Conservation (phyloP, 148 eudicot genomes). For the Camellia lanceoleosa region DNA sequence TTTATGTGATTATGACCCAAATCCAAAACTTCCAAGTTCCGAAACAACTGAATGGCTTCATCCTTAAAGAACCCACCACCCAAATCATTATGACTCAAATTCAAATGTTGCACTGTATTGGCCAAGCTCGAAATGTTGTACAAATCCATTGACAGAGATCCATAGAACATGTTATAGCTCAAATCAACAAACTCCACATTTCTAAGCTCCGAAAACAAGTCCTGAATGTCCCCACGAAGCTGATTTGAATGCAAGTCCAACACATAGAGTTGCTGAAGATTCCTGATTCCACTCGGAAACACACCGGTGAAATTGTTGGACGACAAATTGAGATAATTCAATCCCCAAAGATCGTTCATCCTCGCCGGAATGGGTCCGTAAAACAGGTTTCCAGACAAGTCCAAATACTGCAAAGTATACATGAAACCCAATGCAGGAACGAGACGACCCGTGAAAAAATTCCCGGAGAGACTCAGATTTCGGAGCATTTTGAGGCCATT, state of each 20-base stretch:
- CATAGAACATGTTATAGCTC: constrained; percentile 66
- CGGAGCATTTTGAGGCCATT: constrained; percentile 35
- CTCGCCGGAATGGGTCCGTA: constrained; percentile 73
- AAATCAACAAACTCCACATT: constrained; percentile 69
- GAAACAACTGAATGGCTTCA: constrained; percentile 52
- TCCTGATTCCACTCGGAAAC: constrained; percentile 58
- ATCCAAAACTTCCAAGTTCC: constrained; percentile 74
- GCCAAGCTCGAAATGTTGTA: constrained; percentile 55
- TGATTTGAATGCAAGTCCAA: constrained; percentile 62
- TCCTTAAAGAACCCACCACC: constrained; percentile 53
- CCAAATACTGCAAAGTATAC: constrained; percentile 48
- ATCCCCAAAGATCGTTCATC: constrained; percentile 60
- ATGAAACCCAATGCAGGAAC: constrained; percentile 68
- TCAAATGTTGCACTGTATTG: constrained; percentile 60
- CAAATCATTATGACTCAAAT: constrained; percentile 59
- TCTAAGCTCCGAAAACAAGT: constrained; percentile 51
- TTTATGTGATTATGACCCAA: constrained; percentile 58
- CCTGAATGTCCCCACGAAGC: constrained; percentile 57
- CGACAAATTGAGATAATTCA: constrained; percentile 71
- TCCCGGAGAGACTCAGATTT: constrained; percentile 62
- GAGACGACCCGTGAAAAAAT: constrained; percentile 56
- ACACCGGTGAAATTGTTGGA: constrained; percentile 52
- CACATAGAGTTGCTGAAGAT: constrained; percentile 65
- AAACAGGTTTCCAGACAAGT: constrained; percentile 67
- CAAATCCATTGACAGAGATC: constrained; percentile 38